phyloP scores from a whole-genome alignment of 1,139 yeast species.

The Yamadazyma atmosphaerica region DNA sequence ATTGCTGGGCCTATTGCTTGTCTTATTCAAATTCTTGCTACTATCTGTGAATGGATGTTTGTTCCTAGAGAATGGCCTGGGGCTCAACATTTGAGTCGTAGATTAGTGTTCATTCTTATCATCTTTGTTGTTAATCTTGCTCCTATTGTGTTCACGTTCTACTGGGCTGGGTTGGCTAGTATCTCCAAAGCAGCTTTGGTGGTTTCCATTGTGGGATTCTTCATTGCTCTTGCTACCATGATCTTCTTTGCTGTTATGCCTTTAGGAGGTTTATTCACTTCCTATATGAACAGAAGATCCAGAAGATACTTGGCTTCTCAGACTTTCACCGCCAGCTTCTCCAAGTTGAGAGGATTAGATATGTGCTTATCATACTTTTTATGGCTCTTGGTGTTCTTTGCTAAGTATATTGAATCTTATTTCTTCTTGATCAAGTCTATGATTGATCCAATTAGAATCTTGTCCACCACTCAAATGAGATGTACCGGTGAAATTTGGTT shows the following conservation, averaged over 20 bases:
- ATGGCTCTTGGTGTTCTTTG: constrained; percentile 87
- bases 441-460: constrained; percentile 88
- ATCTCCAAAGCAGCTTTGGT: constrained; percentile 75
- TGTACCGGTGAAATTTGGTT: constrained; percentile 89
- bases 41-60: constrained; percentile 90
- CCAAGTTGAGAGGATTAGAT: constrained; percentile 79
- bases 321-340: constrained; percentile 92
- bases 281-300: constrained; percentile 84
- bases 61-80: constrained; percentile 99
- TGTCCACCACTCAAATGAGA: constrained; percentile 49
- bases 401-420: constrained; percentile 88
- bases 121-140: constrained; percentile 74
- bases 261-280: constrained; percentile 92
- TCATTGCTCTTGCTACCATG: constrained; percentile 81
- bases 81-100: constrained; percentile 92
- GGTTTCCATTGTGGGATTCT: constrained; percentile 86
- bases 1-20: constrained; percentile 90
- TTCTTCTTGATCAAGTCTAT: constrained; percentile 87
- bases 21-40: constrained; percentile 80
- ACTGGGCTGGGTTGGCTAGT: constrained; percentile 70
- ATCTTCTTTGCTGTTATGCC: constrained; percentile 94
- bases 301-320: constrained; percentile 92
- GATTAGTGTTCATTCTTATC: constrained; percentile 70
- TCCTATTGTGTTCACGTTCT: constrained; percentile 85
- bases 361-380: constrained; percentile 95